Base-by-base conservation (phyloP, 306 rosid genomes). In the Sphenostylis stenocarpa region DNA sequence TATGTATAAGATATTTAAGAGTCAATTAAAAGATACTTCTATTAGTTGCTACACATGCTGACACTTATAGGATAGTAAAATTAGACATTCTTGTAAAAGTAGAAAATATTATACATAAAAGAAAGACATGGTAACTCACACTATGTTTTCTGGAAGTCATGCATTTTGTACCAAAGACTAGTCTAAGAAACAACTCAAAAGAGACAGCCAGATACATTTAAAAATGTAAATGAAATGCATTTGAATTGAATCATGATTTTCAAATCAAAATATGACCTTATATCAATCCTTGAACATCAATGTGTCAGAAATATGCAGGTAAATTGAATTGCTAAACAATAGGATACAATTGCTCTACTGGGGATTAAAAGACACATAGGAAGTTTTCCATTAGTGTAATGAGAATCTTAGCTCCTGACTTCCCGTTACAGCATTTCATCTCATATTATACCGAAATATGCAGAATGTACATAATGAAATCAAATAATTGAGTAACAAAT, bases 401-500 rank as follows among this genome's bases (percentile, higher is more conserved):
- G 36, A 34, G 70, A 66, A 61, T 36, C 21, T 66, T 52, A 53
- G 56, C 33, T 77, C 19, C 57, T 53, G 23, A 77, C 10, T 31
- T 61, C 72, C 38, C 19, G 29, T 12, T 71, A 39, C 36, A 41
- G 20, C 49, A 57, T 19, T 67, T 55, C 24, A 21, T 67, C 53
- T 45, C 58, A 72, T 48, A 26, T 20, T 3, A 51, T 17, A 21
- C 56, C 39, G 13, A 23, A 74, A 75, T 70, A 75, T 44, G 77
- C 49, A 66, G 45, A 33, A 52, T 43, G 74, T 19, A 38, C 70
- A 72, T 24, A 51, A 72, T 11, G 43, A 41, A 29, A 66, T 26
- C 16, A 23, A 70, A 67, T 39, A 72, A 67, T 47, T 64, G 13
- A 75, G 28, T 31, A 67, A 63, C 51, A 71, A 38, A 56, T 15